phyloP scores from a whole-genome alignment of 1,284 basidiomycete species.

The Singerocomus rubriflavus region DNA sequence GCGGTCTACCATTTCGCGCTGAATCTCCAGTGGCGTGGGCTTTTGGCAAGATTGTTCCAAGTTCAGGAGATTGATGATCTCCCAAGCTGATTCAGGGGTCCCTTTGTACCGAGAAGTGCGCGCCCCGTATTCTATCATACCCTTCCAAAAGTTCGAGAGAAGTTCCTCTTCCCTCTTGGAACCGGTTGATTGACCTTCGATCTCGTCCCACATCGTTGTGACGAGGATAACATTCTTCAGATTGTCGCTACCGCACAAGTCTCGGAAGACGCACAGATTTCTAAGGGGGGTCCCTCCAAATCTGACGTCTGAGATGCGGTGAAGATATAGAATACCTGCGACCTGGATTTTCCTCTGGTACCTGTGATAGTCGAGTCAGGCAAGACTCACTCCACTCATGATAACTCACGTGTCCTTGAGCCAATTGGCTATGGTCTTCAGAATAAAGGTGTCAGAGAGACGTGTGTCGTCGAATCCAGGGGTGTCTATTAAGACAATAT shows the following conservation, averaged over 20 bases:
- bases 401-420: conserved; percentile 21
- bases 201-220: conserved; percentile 32
- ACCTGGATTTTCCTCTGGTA: conserved; percentile 20
- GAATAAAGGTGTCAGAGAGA: conserved; percentile 14
- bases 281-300: conserved; percentile 36
- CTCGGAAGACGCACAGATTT: conserved; percentile 21
- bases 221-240: conserved; percentile 27
- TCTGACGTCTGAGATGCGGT: conserved; percentile 41
- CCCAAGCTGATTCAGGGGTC: conserved; percentile 16
- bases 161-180: conserved; percentile 15
- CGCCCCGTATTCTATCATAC: conserved; percentile 18
- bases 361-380: conserved; percentile 6
- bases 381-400: neutral
- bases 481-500: conserved; percentile 25
- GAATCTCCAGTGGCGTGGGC: conserved; percentile 13
- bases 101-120: conserved; percentile 11
- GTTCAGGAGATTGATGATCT: conserved; percentile 11
- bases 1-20: conserved; percentile 22
- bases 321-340: conserved; percentile 27
- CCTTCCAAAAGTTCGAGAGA: conserved; percentile 11
- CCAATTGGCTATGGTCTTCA: conserved; percentile 22
- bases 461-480: conserved; percentile 25
- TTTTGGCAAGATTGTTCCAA: neutral
- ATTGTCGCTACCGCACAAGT: conserved; percentile 24
- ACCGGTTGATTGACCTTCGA: conserved; percentile 22